phyloP scores from a whole-genome alignment of 805 yeast species.

The Yamadazyma takamatsuzukensis region DNA sequence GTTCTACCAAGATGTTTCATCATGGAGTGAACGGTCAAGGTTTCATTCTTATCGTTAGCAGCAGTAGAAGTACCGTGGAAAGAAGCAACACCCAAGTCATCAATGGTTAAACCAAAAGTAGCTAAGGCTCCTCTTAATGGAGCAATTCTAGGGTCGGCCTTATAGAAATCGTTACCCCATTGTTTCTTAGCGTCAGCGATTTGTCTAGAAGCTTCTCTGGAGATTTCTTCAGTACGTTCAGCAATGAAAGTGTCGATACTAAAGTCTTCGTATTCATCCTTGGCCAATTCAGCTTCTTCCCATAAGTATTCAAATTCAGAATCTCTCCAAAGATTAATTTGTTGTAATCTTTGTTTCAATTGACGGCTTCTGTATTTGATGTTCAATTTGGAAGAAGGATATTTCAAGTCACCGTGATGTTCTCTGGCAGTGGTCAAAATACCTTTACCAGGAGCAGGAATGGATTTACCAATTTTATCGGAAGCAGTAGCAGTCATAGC shows the following conservation, averaged over 20 bases:
- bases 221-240: slow-evolving; percentile 85
- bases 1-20: slow-evolving; percentile 93
- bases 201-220: slow-evolving; percentile 81
- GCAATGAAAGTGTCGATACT: slow-evolving; percentile 49
- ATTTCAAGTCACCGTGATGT: slow-evolving; percentile 74
- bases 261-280: slow-evolving; percentile 48
- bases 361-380: slow-evolving; percentile 93
- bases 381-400: slow-evolving; percentile 76
- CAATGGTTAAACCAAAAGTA: slow-evolving; percentile 86
- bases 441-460: slow-evolving; percentile 99
- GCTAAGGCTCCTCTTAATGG: slow-evolving; percentile 97
- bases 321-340: slow-evolving; percentile 82
- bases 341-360: slow-evolving; percentile 70
- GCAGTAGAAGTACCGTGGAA: slow-evolving; percentile 99
- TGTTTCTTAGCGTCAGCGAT: slow-evolving; percentile 82
- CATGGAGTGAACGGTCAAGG: slow-evolving; percentile 87
- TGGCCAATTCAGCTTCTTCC: slow-evolving; percentile 62
- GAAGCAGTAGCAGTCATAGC: slow-evolving; percentile 96
- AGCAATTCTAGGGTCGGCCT: slow-evolving; percentile 88
- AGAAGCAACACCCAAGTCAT: slow-evolving; percentile 93
- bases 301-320: slow-evolving; percentile 66
- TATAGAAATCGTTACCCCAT: slow-evolving; percentile 95
- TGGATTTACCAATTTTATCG: slow-evolving; percentile 97
- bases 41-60: slow-evolving; percentile 98
- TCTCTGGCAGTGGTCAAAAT: slow-evolving; percentile 97